Evolutionary conservation across 1,139 yeast species (phyloP).

Genomic region (Pneumocystis oryctolagi): DNA sequence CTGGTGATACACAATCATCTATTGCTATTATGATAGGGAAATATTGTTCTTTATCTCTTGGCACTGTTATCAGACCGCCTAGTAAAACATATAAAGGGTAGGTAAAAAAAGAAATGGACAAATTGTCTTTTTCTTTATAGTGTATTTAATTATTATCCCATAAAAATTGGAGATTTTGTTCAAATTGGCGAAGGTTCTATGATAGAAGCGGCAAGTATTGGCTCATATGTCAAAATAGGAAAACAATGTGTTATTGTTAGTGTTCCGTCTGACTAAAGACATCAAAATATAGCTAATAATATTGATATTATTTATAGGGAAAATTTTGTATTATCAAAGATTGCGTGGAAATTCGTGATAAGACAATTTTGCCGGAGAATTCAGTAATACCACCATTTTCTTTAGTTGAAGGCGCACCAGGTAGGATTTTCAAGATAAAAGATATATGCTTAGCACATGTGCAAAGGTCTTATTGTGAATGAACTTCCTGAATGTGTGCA

Average conservation of each 20-base stretch:
- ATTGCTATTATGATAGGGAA: constrained; percentile 14
- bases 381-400: constrained; percentile 49
- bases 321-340: constrained; percentile 43
- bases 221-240: constrained; percentile 41
- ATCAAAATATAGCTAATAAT: constrained; percentile 25
- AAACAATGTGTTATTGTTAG: constrained; percentile 38
- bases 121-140: constrained; percentile 1
- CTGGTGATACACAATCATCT: constrained; percentile 17
- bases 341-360: constrained; percentile 40
- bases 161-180: constrained; percentile 45
- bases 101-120: constrained; percentile 1
- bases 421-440: neutral
- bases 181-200: constrained; percentile 34
- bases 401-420: constrained; percentile 25
- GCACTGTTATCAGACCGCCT: constrained; percentile 28
- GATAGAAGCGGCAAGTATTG: constrained; percentile 30
- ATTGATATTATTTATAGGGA: constrained; percentile 23
- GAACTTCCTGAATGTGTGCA: constrained; percentile 26
- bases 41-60: constrained; percentile 23
- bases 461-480: constrained; percentile 12
- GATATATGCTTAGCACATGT: neutral
- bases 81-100: constrained; percentile 12
- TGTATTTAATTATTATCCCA: constrained; percentile 21
- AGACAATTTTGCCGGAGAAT: constrained; percentile 39
- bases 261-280: neutral